Percentiles rank a stretch among this genome's conserved stretches.
Conservation (phyloP, 345 rosid species). For the Murraya koenigii region DNA sequence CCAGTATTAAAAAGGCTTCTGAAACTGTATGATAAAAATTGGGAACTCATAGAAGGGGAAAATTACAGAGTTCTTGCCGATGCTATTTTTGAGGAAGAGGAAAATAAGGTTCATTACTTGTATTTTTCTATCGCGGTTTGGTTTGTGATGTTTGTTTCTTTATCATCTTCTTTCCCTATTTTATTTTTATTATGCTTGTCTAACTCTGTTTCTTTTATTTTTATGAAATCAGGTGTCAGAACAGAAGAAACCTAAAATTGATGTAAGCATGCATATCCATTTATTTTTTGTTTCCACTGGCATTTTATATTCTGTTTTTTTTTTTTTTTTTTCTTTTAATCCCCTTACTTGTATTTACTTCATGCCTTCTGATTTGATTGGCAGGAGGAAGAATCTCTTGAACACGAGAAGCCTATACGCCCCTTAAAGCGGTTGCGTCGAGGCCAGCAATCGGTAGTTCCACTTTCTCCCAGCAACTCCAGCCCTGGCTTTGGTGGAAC, state of each 20-base stretch:
- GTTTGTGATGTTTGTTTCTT: slow-evolving; percentile 7
- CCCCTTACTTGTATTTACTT: background rate
- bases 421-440: slow-evolving; percentile 77
- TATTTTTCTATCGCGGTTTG: background rate
- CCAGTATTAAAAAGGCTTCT: slow-evolving; percentile 75
- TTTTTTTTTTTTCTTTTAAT: slow-evolving; percentile 1
- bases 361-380: slow-evolving; percentile 14
- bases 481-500: slow-evolving; percentile 27
- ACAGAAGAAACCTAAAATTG: slow-evolving; percentile 27
- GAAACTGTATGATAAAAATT: slow-evolving; percentile 69
- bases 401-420: slow-evolving; percentile 44
- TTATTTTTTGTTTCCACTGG: background rate
- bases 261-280: slow-evolving; percentile 35
- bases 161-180: background rate
- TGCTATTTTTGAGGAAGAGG: slow-evolving; percentile 81
- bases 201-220: slow-evolving; percentile 8
- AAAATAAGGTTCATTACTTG: slow-evolving; percentile 44
- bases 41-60: slow-evolving; percentile 80
- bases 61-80: slow-evolving; percentile 85
- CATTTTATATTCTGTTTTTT: slow-evolving; percentile 9
- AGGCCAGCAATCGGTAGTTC: slow-evolving; percentile 39
- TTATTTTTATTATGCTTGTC: background rate
- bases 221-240: slow-evolving; percentile 38
- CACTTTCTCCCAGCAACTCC: slow-evolving; percentile 23
- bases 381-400: slow-evolving; percentile 43